A percentile compares a stretch with the other conserved stretches of the same genome.
These are phyloP conservation scores for Clathrus columnatus DNA, from an alignment of 768 basidiomycete species.

Conservation along the genomic window DNA sequence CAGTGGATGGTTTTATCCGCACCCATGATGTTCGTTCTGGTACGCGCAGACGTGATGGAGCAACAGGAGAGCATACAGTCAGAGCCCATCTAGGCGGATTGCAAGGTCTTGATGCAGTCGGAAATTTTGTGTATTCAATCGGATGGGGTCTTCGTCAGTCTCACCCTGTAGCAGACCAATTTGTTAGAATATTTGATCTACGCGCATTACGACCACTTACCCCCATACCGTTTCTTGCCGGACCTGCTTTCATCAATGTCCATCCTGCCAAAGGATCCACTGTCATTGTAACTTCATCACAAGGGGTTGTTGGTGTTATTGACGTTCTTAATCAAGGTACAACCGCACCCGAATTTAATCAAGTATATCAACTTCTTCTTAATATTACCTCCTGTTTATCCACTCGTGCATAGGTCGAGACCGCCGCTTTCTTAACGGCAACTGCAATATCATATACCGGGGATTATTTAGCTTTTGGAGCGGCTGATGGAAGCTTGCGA, in stretches of 20 bases:
- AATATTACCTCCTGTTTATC: background rate
- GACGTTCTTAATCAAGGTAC: slow-evolving; percentile 68
- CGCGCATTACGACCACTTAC: slow-evolving; percentile 76
- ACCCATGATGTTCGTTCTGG: slow-evolving; percentile 62
- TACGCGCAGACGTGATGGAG: slow-evolving; percentile 33
- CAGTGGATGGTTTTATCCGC: slow-evolving; percentile 65
- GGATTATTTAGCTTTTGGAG: slow-evolving; percentile 89
- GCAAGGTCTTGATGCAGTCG: slow-evolving; percentile 70
- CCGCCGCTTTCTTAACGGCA: slow-evolving; percentile 70
- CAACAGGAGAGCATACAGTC: slow-evolving; percentile 38
- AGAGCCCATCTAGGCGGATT: slow-evolving; percentile 79
- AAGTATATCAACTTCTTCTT: slow-evolving; percentile 37
- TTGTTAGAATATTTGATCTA: slow-evolving; percentile 88
- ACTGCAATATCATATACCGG: slow-evolving; percentile 78
- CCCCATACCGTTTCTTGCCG: slow-evolving; percentile 79
- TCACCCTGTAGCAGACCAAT: slow-evolving; percentile 79
- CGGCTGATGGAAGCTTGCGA: slow-evolving; percentile 77
- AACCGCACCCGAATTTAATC: slow-evolving; percentile 61
- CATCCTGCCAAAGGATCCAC: slow-evolving; percentile 70
- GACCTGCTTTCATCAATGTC: slow-evolving; percentile 77
- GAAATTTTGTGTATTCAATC: slow-evolving; percentile 78
- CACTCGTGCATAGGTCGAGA: slow-evolving; percentile 43
- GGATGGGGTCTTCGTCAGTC: slow-evolving; percentile 86
- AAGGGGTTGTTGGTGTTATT: slow-evolving; percentile 79
- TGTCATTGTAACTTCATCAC: slow-evolving; percentile 65